Base-by-base conservation (phyloP, 2,329 filamentous ascomycete species). In the Truncatella angustata region DNA sequence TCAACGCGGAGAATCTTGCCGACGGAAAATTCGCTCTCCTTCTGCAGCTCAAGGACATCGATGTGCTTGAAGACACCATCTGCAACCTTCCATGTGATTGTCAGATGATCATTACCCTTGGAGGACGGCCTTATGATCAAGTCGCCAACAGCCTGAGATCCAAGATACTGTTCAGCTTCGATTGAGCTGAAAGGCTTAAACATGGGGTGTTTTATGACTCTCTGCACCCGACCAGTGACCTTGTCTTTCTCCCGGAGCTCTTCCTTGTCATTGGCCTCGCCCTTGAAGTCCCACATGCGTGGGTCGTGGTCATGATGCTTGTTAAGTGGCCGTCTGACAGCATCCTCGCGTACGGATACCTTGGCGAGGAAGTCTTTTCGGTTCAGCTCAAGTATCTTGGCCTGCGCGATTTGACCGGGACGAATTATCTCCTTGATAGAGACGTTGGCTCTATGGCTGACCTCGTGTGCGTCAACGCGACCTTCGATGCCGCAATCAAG, bases 51-150 rank as follows among this genome's bases (percentile, higher is more conserved):
- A 35, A 99, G 80, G 30, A 99, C 93, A 70, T 99, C 94, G 58
- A 99, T 90, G 70, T 99, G 94, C 72, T 99, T 92, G 69, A 92
- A 99, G n/a, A 97, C 86, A 54, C 88, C 88, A 67, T 97, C 91
- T 1, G 91, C 88, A 12, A 99, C 92, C 76, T 99, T 99, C 94
- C 94, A 99, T 0, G 94, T 99, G 43, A 99, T 85, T 6, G 93
- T 91, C 51, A 99, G 78, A 74, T 99, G 94, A 68, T 99, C 94
- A 53, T 91, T 88, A 40, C 94, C 94, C 70, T 96, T 96, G 24
- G 91, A 96, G 1, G 91, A 97, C 3, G 94, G 93, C 40, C 94
- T 87, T 64, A 99, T 97, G 55, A 99, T 91, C 51, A 95, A 88
- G 68, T 97, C 94, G 45, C 94, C 94, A 5, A 86, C 80, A 48